Base-by-base conservation (phyloP, 2,329 filamentous ascomycete species). In the Ophiostoma montium region DNA sequence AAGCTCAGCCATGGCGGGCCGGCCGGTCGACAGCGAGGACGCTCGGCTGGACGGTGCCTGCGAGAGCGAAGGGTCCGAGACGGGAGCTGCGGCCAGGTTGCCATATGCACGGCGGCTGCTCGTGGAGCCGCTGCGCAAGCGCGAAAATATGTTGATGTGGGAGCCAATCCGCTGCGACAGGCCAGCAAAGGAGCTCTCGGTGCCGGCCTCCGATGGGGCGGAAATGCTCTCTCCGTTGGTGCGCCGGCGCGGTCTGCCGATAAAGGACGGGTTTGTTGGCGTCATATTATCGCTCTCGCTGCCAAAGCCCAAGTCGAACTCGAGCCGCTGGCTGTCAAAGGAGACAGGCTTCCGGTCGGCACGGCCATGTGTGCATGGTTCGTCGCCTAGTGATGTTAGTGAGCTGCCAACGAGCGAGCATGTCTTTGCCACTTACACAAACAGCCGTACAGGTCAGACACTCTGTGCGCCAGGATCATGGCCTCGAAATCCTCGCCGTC, bases 361-460 rank as follows among this genome's bases (percentile, higher is more conserved):
- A 16, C 38, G 49, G 54, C 67, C 68, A 62, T 82, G 79, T 48
- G 72, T 66, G 62, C 78, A 83, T 5, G 75, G 70, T 50, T 75
- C 69, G 58, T 83, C 79, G 57, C 39, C 39, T 42, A 27, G n/a
- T 9, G 8, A 16, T 23, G 21, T 41, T 30, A 41, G 38, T 19
- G 12, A 41, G 6, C n/a, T n/a, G n/a, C n/a, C n/a, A n/a, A n/a
- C n/a, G n/a, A n/a, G n/a, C n/a, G n/a, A n/a, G n/a, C n/a, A n/a
- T n/a, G n/a, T n/a, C n/a, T n/a, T n/a, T n/a, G n/a, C n/a, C 27
- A 23, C 83, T 66, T 79, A 89, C 86, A 87, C 59, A 86, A 74
- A 64, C 84, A 90, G 59, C 80, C 72, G 58, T 80, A 79, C 38
- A 80, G 56, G 18, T 63, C 65, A 52, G 65, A 65, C 39, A 73